Percentiles rank a stretch among this genome's conserved stretches.
Conservation (phyloP, 2,329 filamentous ascomycete species). For the Xylaria digitata region DNA sequence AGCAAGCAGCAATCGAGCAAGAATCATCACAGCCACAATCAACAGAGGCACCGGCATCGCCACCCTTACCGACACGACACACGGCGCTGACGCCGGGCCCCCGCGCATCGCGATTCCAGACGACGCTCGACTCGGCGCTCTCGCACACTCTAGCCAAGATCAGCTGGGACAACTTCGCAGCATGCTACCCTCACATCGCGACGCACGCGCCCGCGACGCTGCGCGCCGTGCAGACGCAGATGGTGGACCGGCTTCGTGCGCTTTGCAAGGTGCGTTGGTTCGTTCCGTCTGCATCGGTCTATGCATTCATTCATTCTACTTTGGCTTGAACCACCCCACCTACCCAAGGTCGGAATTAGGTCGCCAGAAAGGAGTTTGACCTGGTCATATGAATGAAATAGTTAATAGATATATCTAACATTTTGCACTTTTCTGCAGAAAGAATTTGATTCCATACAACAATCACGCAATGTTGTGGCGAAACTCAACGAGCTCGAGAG, state of each 20-base stretch:
- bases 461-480: constrained; percentile 63
- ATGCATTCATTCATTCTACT: neutral
- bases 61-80: constrained; percentile 54
- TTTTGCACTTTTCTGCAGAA: constrained; percentile 49
- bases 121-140: constrained; percentile 65
- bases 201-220: constrained; percentile 62
- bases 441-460: constrained; percentile 68
- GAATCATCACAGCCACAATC: constrained; percentile 22
- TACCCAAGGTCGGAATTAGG: neutral
- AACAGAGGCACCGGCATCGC: constrained; percentile 35
- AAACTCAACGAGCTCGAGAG: constrained; percentile 70
- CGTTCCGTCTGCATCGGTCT: no score
- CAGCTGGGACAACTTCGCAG: constrained; percentile 66
- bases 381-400: neutral
- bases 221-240: constrained; percentile 66
- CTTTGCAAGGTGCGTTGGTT: constrained; percentile 60
- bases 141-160: constrained; percentile 66
- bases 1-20: constrained; percentile 12
- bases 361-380: neutral
- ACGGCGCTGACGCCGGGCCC: constrained; percentile 63
- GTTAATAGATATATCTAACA: constrained; percentile 3
- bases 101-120: constrained; percentile 65
- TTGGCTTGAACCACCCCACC: neutral
- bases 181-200: constrained; percentile 72
- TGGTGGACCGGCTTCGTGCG: constrained; percentile 65